Percentiles rank a stretch among this genome's conserved stretches.
phyloP scores from a whole-genome alignment of 2,329 filamentous ascomycete genomes.

The Chalaropsis thielavioides region DNA sequence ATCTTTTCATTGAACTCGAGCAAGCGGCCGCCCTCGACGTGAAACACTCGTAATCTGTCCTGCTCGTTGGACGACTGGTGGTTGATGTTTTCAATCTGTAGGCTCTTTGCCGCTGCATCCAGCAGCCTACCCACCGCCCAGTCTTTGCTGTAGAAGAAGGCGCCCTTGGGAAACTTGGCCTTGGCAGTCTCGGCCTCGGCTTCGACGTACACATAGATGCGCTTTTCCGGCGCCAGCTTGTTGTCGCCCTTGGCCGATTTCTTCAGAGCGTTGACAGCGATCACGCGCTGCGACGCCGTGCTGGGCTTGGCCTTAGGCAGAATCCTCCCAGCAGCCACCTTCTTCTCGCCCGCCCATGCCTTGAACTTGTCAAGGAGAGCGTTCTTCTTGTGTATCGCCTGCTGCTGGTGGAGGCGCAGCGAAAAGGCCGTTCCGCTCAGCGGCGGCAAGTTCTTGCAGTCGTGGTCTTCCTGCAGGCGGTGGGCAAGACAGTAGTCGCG shows the following conservation, averaged over 20 bases:
- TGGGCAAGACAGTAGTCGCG: conserved; percentile 66
- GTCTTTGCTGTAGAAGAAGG: conserved; percentile 67
- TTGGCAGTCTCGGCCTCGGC: conserved; percentile 76
- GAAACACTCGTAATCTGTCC: conserved; percentile 73
- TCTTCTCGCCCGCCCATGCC: conserved; percentile 67
- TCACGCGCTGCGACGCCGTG: conserved; percentile 47
- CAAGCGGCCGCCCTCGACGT: conserved; percentile 77
- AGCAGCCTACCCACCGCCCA: conserved; percentile 82
- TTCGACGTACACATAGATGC: conserved; percentile 83
- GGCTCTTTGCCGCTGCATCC: conserved; percentile 58
- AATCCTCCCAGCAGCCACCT: conserved; percentile 42
- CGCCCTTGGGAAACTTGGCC: conserved; percentile 66
- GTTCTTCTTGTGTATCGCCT: conserved; percentile 38
- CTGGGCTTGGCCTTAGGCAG: conserved; percentile 50
- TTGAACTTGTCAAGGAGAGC: conserved; percentile 68
- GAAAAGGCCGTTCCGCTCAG: conserved; percentile 29
- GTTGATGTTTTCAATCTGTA: conserved; percentile 75
- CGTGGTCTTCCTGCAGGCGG: conserved; percentile 63
- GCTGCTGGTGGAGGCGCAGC: conserved; percentile 38
- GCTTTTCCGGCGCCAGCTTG: conserved; percentile 63
- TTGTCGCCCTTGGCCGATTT: conserved; percentile 80
- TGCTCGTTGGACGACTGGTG: conserved; percentile 63
- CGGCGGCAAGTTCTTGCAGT: conserved; percentile 61
- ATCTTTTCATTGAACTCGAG: conserved; percentile 82
- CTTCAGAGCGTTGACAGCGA: conserved; percentile 66